Evolutionary conservation across 768 basidiomycete species (phyloP).

Genomic region (Collybiopsis luxurians): DNA sequence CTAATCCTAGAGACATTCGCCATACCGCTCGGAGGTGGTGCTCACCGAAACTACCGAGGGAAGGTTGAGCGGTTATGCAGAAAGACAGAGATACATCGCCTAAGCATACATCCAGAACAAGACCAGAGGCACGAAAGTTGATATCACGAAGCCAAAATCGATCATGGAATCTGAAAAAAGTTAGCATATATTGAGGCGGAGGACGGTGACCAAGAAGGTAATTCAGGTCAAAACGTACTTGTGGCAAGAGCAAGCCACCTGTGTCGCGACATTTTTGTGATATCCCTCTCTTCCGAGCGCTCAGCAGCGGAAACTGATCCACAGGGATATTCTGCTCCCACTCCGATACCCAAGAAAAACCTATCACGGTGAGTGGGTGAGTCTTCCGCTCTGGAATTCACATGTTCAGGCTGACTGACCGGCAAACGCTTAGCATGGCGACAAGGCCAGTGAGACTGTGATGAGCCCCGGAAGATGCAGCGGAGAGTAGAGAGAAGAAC

Average conservation of each 20-base stretch:
- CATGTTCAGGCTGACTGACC: constrained; percentile 36
- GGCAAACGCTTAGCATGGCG: constrained; percentile 75
- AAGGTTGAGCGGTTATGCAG: constrained; percentile 31
- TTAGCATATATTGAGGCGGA: neutral
- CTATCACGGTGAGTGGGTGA: constrained; percentile 29
- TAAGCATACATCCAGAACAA: constrained; percentile 75
- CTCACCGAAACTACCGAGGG: constrained; percentile 58
- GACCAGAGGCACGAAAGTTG: constrained; percentile 80
- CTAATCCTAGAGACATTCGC: constrained; percentile 84
- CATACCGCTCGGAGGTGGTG: constrained; percentile 70
- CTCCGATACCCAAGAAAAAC: constrained; percentile 85
- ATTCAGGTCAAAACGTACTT: constrained; percentile 46
- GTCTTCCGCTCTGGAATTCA: too few relatives aligned
- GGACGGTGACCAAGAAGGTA: neutral
- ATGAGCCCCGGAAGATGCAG: constrained; percentile 78
- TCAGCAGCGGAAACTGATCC: constrained; percentile 89
- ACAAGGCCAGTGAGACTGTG: constrained; percentile 66
- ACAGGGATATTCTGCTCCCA: constrained; percentile 89
- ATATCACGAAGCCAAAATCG: constrained; percentile 77
- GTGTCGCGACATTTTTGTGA: constrained; percentile 79
- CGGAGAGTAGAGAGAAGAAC: constrained; percentile 79
- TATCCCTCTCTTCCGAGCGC: constrained; percentile 80
- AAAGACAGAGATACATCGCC: neutral
- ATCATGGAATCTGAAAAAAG: constrained; percentile 70
- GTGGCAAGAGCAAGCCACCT: constrained; percentile 87